Evolutionary conservation across 2,329 filamentous ascomycete genomes (phyloP).

Genomic region (Thermochaetoides dissita): DNA sequence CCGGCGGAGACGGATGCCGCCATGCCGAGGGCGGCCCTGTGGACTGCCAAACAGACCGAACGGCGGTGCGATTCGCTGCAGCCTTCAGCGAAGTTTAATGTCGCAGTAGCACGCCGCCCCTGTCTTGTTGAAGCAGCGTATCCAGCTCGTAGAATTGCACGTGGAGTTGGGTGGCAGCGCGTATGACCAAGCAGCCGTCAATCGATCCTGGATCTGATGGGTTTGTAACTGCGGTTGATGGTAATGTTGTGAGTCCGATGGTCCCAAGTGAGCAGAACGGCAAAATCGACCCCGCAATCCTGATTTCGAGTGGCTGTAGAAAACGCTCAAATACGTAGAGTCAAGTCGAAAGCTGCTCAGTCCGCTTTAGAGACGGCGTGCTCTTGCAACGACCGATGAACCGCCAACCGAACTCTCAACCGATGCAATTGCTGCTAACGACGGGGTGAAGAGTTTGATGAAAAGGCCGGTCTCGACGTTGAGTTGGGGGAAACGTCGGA

Average conservation of each 20-base stretch:
- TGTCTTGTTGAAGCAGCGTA: too few species aligned
- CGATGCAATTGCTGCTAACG: too few species aligned
- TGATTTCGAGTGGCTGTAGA: background rate
- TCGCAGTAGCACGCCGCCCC: constrained; percentile 1
- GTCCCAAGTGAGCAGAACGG: too few species aligned
- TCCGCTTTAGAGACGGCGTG: too few species aligned
- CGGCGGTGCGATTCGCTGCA: constrained; percentile 3
- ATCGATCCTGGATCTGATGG: background rate
- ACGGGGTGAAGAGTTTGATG: too few species aligned
- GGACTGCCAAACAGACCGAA: background rate
- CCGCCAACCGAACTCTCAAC: too few species aligned
- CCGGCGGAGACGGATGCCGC: constrained; percentile 1
- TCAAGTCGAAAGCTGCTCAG: too few species aligned
- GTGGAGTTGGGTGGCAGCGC: background rate
- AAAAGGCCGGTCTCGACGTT: too few species aligned
- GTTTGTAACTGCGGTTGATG: background rate
- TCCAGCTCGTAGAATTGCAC: background rate
- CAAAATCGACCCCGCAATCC: background rate
- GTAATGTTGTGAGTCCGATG: background rate
- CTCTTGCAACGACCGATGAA: too few species aligned
- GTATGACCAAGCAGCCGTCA: background rate
- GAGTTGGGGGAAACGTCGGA: background rate
- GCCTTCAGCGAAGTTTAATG: constrained; percentile 6
- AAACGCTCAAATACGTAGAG: background rate
- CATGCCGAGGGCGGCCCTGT: constrained; percentile 3